Evolutionary conservation across 768 basidiomycete species (phyloP).

Genomic region (Amanita pallidorosea): DNA sequence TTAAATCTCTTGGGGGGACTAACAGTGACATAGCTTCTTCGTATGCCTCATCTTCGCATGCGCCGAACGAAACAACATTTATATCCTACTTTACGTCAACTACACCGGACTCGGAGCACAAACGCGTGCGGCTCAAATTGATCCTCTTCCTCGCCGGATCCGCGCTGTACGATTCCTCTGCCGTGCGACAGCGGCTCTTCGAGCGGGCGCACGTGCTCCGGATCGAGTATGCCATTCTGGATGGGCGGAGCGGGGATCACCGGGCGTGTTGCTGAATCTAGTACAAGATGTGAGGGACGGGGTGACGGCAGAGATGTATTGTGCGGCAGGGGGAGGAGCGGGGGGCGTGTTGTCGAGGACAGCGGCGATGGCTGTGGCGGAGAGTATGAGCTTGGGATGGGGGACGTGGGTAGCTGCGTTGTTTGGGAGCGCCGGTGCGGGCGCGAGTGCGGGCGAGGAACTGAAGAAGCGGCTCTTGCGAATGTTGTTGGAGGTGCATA

Average conservation of each 20-base stretch:
- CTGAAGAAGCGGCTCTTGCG: slow-evolving; percentile 51
- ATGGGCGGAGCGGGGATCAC: slow-evolving; percentile 28
- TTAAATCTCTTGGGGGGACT: not conserved
- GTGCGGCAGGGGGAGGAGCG: slow-evolving; percentile 60
- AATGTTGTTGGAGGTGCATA: slow-evolving; percentile 72
- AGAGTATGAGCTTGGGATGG: slow-evolving; percentile 25
- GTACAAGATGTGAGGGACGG: slow-evolving; percentile 64
- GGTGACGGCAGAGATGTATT: slow-evolving; percentile 77
- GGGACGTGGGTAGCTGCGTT: slow-evolving; percentile 44
- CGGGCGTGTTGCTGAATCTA: slow-evolving; percentile 54
- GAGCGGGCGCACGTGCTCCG: slow-evolving; percentile 36
- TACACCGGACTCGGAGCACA: slow-evolving; percentile 69
- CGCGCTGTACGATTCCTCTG: slow-evolving; percentile 46
- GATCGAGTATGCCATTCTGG: slow-evolving; percentile 6
- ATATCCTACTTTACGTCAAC: slow-evolving; percentile 74
- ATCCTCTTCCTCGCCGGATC: slow-evolving; percentile 78
- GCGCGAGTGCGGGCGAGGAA: slow-evolving; percentile 29
- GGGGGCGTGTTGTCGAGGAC: slow-evolving; percentile 57
- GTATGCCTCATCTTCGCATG: slow-evolving; percentile 24
- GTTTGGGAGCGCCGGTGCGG: slow-evolving; percentile 18
- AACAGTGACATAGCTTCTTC: slow-evolving; percentile 29
- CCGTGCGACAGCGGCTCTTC: slow-evolving; percentile 31
- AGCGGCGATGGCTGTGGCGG: slow-evolving; percentile 39
- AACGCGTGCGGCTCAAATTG: slow-evolving; percentile 62
- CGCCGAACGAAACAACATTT: slow-evolving; percentile 25